A percentile compares a stretch with the other conserved stretches of the same genome.
phyloP scores from a whole-genome alignment of 805 yeast species.

The Lipomyces yamanashiensis region DNA sequence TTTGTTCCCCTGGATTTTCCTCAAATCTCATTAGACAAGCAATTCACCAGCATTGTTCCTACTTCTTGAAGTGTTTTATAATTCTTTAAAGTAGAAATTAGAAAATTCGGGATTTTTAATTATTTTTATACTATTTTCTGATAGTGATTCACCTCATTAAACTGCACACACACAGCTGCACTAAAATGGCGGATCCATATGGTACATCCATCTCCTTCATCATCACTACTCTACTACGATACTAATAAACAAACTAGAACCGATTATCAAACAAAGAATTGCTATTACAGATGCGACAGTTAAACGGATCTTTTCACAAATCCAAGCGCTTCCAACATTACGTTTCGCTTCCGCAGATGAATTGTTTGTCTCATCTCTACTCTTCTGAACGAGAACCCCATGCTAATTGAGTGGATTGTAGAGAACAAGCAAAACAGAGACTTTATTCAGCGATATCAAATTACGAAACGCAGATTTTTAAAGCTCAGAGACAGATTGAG shows the following conservation, averaged over 20 bases:
- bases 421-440: constrained; percentile 11
- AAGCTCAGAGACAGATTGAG: constrained; percentile 36
- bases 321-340: constrained; percentile 21
- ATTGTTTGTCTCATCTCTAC: constrained; percentile 11
- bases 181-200: constrained; percentile 13
- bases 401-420: background rate
- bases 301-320: constrained; percentile 13
- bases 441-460: constrained; percentile 10
- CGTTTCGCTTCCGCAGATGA: constrained; percentile 4
- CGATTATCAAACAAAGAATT: constrained; percentile 23
- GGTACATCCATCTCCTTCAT: background rate
- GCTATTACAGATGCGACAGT: constrained; percentile 20
- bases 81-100: no score
- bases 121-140: background rate
- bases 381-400: background rate
- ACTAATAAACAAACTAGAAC: constrained; percentile 1
- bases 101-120: background rate
- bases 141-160: no score
- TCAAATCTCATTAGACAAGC: background rate
- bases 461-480: constrained; percentile 11
- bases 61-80: no score
- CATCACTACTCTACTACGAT: background rate
- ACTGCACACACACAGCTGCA: background rate
- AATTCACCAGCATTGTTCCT: background rate
- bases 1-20: background rate